A percentile compares a stretch with the other conserved stretches of the same genome.
Evolutionary conservation across 768 basidiomycete genomes (phyloP).

Genomic region (Filobasidium floriforme): DNA sequence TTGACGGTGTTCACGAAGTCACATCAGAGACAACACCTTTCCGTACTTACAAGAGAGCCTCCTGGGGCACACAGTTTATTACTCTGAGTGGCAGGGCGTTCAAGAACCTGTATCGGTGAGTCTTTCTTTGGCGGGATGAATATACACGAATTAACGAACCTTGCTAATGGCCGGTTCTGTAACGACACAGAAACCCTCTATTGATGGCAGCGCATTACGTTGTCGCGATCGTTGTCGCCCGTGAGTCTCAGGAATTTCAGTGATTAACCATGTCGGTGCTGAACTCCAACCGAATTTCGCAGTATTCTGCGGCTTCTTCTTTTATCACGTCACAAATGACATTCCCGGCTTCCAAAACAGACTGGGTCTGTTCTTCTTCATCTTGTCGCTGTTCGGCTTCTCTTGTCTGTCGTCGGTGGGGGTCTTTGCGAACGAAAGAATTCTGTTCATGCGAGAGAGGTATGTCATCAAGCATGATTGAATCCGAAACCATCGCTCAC

Average conservation of each 20-base stretch:
- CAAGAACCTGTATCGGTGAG: conserved; percentile 82
- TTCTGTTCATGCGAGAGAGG: conserved; percentile 98
- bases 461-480: conserved; percentile 42
- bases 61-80: conserved; percentile 80
- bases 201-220: conserved; percentile 83
- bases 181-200: conserved; percentile 60
- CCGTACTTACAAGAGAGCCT: conserved; percentile 58
- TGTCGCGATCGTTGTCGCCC: conserved; percentile 70
- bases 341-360: conserved; percentile 85
- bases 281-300: neutral
- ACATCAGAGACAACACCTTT: conserved; percentile 55
- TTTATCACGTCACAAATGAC: conserved; percentile 80
- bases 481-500: neutral
- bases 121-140: neutral
- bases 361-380: conserved; percentile 89
- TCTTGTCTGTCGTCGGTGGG: conserved; percentile 90
- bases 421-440: conserved; percentile 86
- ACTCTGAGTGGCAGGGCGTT: conserved; percentile 93
- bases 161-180: conserved; percentile 1
- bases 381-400: conserved; percentile 92
- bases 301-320: conserved; percentile 92
- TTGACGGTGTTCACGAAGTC: conserved; percentile 58
- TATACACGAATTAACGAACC: neutral
- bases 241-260: conserved; percentile 50
- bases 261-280: neutral